Evolutionary conservation across 805 yeast genomes (phyloP), one percentile per base, ranked within the genome.

Genomic region (Candida oleophila): DNA sequence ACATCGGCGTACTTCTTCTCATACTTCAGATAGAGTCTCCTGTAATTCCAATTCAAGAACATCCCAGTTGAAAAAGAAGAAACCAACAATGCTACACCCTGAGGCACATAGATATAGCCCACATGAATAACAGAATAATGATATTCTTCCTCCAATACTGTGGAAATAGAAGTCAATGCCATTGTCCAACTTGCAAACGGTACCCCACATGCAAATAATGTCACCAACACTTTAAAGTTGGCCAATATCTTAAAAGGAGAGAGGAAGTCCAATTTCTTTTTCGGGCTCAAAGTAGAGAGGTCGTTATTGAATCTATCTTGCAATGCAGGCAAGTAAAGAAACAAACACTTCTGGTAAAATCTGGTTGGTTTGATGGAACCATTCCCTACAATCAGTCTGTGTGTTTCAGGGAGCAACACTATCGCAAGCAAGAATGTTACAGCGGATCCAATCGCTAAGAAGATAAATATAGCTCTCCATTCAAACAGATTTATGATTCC

Each of bases 391-490:
- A 86, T 61, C 4, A 77, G 64, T 46, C 96, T 71, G 35, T 78
- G 77, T 0, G 96, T 90, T 59, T 90, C 96, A 1, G 96, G 95
- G 15, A 89, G 62, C 2, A 73, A 47, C 4, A 76, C 30, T 2
- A 59, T 40, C 2, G 55, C 48, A 14, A 61, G 22, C 1, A 60
- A 25, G 16, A 61, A 51, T 2, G 80, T 69, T 2, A 62, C 48
- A 3, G 84, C 84, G 25, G 85, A 78, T 8, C 85, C 81, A 22
- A 85, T 82, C 1, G 87, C 81, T 43, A 87, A 64, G 51, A 89
- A 87, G 81, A 89, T 81, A 55, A 87, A 86, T n/a, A 84, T 78
- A 0, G 89, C 80, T 54, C 91, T 73, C 96, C 96, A 89, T 21
- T 51, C 53, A 49, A 53, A 57, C 16, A 57, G 50, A 19, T 55